These are phyloP conservation scores for Hypoxylon sp. DNA, from an alignment of 2,329 filamentous ascomycete species.

Conservation along the genomic window DNA sequence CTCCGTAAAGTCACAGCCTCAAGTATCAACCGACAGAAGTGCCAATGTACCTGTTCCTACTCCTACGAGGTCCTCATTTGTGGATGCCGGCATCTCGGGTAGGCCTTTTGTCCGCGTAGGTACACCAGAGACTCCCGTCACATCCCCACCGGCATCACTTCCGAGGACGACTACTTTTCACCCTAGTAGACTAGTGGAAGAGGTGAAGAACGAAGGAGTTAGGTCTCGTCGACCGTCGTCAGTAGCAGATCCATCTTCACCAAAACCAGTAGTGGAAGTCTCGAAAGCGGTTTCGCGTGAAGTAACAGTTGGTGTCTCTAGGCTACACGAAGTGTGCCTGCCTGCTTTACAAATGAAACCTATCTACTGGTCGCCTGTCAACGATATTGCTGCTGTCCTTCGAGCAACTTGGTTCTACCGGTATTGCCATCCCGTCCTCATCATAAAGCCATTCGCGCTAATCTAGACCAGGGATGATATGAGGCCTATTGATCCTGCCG, in stretches of 20 bases:
- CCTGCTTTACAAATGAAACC: slow-evolving; percentile 91
- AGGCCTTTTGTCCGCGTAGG: slow-evolving; percentile 67
- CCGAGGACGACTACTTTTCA: slow-evolving; percentile 44
- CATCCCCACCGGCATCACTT: slow-evolving; percentile 50
- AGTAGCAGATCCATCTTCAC: slow-evolving; percentile 34
- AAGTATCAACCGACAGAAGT: slow-evolving; percentile 39
- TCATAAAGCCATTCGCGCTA: slow-evolving; percentile 11
- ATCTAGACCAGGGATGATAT: slow-evolving; percentile 77
- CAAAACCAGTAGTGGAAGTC: slow-evolving; percentile 46
- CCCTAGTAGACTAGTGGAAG: slow-evolving; percentile 44
- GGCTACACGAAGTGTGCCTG: slow-evolving; percentile 88
- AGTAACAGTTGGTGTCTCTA: slow-evolving; percentile 89
- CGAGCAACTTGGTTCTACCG: slow-evolving; percentile 98
- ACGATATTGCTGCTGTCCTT: slow-evolving; percentile 86
- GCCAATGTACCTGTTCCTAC: slow-evolving; percentile 42
- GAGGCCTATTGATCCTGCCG: slow-evolving; percentile 85
- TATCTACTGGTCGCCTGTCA: slow-evolving; percentile 96
- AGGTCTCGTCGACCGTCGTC: slow-evolving; percentile 28
- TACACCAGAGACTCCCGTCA: slow-evolving; percentile 53
- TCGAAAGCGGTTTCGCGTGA: slow-evolving; percentile 59
- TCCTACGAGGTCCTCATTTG: slow-evolving; percentile 47
- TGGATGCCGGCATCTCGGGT: slow-evolving; percentile 68
- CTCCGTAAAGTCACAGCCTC: slow-evolving; percentile 44
- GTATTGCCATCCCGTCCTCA: slow-evolving; percentile 51
- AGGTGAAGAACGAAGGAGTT: slow-evolving; percentile 41